These are phyloP conservation scores for Nitzschia inconspicua DNA, from an alignment of 108 stramenopile genomes.

Conservation along the genomic window DNA sequence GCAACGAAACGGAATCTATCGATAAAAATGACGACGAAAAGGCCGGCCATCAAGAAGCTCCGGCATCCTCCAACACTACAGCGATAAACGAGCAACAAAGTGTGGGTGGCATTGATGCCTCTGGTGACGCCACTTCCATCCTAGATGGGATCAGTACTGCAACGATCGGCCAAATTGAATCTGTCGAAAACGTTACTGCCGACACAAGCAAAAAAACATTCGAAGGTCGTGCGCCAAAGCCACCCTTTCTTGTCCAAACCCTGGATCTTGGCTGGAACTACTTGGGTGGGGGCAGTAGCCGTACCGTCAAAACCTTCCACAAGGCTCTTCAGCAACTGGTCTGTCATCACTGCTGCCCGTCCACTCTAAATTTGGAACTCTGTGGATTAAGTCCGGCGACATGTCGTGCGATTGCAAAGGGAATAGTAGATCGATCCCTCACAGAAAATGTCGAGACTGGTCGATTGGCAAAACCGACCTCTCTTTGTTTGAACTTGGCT, in stretches of 20 bases:
- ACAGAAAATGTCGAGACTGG: neutral
- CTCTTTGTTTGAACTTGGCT: conserved; percentile 41
- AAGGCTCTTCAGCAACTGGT: conserved; percentile 16
- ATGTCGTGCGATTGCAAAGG: conserved; percentile 72
- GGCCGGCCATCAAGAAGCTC: no score
- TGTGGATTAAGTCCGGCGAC: conserved; percentile 71
- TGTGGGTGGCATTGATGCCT: neutral
- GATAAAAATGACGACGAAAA: neutral
- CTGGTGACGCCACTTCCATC: neutral
- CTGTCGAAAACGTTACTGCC: no score
- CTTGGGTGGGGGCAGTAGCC: conserved; percentile 27
- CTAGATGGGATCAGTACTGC: conserved; percentile 1
- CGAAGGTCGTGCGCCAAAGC: neutral
- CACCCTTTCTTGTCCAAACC: conserved; percentile 4
- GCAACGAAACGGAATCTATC: conserved; percentile 1
- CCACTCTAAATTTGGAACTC: conserved; percentile 40
- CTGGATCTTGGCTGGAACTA: conserved; percentile 72
- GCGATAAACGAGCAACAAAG: neutral
- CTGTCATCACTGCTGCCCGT: conserved; percentile 32
- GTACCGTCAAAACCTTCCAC: conserved; percentile 13
- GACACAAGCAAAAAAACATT: neutral
- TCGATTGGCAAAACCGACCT: neutral
- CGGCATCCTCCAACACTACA: neutral
- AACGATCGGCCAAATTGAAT: neutral
- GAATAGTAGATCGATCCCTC: conserved; percentile 27